Percentiles rank a stretch among this genome's conserved stretches.
Conservation (phyloP, 2,329 filamentous ascomycete species). For the Rhynchosporium graminicola region DNA sequence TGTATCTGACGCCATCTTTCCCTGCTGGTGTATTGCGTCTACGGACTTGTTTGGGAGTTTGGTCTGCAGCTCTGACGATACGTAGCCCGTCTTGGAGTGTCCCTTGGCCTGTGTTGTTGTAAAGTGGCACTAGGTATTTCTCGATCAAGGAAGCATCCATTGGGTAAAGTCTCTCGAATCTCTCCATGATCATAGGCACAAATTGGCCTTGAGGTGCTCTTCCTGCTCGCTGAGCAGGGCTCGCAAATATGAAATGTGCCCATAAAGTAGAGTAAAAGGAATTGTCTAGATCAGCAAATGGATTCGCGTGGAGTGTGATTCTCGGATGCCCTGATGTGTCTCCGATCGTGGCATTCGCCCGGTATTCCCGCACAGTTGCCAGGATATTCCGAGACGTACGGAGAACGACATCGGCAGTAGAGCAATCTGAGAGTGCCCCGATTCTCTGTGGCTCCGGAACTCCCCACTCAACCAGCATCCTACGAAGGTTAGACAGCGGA, state of each 20-base stretch:
- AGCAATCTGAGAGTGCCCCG: conserved; percentile 64
- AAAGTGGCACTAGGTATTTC: conserved; percentile 41
- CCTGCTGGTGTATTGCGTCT: conserved; percentile 30
- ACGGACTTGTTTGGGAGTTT: conserved; percentile 52
- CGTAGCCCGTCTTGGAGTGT: conserved; percentile 54
- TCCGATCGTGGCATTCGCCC: conserved; percentile 35
- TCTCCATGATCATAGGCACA: conserved; percentile 41
- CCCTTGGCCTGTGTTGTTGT: conserved; percentile 38
- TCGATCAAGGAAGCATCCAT: conserved; percentile 45
- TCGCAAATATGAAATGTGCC: conserved; percentile 42
- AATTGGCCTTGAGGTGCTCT: conserved; percentile 38
- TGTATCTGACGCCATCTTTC: conserved; percentile 57
- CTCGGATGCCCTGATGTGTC: conserved; percentile 42
- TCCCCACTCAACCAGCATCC: conserved; percentile 53
- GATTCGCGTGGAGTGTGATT: conserved; percentile 37
- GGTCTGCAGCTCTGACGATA: conserved; percentile 57
- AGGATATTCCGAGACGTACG: conserved; percentile 81
- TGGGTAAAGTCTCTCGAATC: conserved; percentile 42
- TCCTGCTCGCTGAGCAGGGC: conserved; percentile 29
- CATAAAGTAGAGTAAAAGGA: conserved; percentile 44
- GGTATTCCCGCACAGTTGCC: conserved; percentile 62
- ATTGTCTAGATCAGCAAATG: conserved; percentile 42
- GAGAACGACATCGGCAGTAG: conserved; percentile 67
- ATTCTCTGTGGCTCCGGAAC: conserved; percentile 47
- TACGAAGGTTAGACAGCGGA: conserved; percentile 56